Percentiles rank a stretch among this genome's conserved stretches.
Conservation (phyloP, 2,329 filamentous ascomycete genomes). For the Cadophora sp. region DNA sequence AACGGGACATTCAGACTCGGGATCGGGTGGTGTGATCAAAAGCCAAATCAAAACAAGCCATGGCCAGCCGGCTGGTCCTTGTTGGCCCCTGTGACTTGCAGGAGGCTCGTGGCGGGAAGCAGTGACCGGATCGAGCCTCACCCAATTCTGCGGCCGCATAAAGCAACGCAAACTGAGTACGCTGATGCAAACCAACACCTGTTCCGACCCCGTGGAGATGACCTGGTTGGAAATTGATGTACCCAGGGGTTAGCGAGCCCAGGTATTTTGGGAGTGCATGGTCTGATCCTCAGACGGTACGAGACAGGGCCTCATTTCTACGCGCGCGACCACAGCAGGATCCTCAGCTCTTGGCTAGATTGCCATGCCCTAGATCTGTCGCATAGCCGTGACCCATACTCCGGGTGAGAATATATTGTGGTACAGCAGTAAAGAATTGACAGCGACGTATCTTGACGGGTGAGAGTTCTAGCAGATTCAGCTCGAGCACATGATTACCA, state of each 20-base stretch:
- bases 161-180: background rate
- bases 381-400: background rate
- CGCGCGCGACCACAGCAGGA: background rate
- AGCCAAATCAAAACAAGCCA: slow-evolving; percentile 3
- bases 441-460: background rate
- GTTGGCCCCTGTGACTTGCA: background rate
- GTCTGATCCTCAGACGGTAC: background rate
- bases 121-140: background rate
- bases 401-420: background rate
- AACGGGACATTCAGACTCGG: background rate
- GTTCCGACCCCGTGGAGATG: background rate
- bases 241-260: background rate
- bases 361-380: background rate
- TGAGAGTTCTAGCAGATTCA: background rate
- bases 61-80: background rate
- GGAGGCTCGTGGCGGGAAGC: background rate
- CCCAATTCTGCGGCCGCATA: slow-evolving; percentile 2
- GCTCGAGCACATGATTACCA: background rate
- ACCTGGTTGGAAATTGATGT: background rate
- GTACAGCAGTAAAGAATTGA: background rate
- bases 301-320: background rate
- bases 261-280: background rate
- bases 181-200: background rate
- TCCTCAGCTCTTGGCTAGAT: background rate
- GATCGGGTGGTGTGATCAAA: background rate